Evolutionary conservation across 139 green algal species (phyloP), one percentile per base, ranked within the genome.

Genomic region (Coelastrella sp.): DNA sequence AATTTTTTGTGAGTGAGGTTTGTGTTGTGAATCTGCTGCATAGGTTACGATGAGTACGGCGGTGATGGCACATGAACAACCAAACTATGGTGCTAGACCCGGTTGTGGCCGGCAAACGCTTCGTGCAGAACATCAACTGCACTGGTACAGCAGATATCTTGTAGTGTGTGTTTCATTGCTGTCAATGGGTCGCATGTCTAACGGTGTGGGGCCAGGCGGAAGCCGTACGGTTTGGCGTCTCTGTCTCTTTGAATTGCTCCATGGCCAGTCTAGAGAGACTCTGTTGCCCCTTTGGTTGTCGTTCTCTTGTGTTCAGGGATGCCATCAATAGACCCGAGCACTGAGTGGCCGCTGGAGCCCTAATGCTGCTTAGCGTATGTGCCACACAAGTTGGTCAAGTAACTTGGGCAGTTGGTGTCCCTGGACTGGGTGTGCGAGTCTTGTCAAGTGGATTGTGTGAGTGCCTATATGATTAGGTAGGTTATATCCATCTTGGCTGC

Each of bases 281-380:
- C 32, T 47, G 32, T 22, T 89, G 7, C 47, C 14, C 13, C 68
- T 71, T 54, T 54, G 22, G 23, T 57, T 73, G 13, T 56, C 32
- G 5, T 64, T 17, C 56, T 83, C n/a, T 14, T 47, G 19, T n/a
- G 19, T 13, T 59, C 68, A 89, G 83, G 83, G 5, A 73, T 89
- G 83, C 83, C 83, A 22, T 81, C 83, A 20, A 89, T 81, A 20
- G 83, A 89, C 83, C 83, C 83, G 4, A 89, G 68, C 68, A 61
- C 16, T 17, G 83, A 89, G 68, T 89, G 83, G 83, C 83, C 83
- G 4, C 68, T 89, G 60, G 32, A 79, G 22, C 58, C 7, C 4
- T 71, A 17, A 56, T n/a, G 8, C 17, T 56, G 20, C 19, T 68
- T 14, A 16, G 77, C 54, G 16, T 23, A 14, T 7, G 64, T 11